Evolutionary conservation across 768 basidiomycete genomes (phyloP), one percentile per base, ranked within the genome.

Genomic region (Russula compacta): DNA sequence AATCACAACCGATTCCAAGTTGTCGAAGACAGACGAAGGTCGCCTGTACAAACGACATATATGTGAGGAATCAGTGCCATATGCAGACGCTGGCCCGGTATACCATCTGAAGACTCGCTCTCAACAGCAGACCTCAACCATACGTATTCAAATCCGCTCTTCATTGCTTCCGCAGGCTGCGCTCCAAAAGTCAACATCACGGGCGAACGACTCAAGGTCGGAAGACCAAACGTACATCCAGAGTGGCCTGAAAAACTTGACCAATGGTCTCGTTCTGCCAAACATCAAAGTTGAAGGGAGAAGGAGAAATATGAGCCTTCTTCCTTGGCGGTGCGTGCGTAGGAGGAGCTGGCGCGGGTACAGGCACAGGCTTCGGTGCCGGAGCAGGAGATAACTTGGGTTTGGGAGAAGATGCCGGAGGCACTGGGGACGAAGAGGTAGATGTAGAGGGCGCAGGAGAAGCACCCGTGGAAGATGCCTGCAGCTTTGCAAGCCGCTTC

Each of bases 401-500:
- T 40, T 72, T 74, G 6, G 77, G 74, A 53, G 68, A 56, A 43
- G 73, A 69, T 24, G 74, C 38, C 9, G 73, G 72, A 21, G 68
- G 52, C 19, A 68, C 55, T 38, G 71, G 69, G 53, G 67, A 66
- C 36, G 70, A 67, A 46, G 72, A 59, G 24, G 80, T 69, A 46
- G 72, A 59, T 21, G 80, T 69, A 9, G 80, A 71, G 0, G 79
- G 68, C 12, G 65, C 71, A 35, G 77, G 63, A 10, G 57, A 40
- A 2, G 39, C 36, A 52, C 66, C 66, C 29, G 71, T 55, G 42
- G 74, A 74, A 44, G 75, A 64, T 42, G 69, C 76, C 69, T 89
- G 87, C 8, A 98, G 79, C 71, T 89, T 92, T 36, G 90, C 93
- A 55, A 98, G 79, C 58, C 95, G 84, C 74, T 95, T 95, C 71